Evolutionary conservation across 2,329 filamentous ascomycete genomes (phyloP), one percentile per base, ranked within the genome.

Genomic region (Mariannaea sp.): DNA sequence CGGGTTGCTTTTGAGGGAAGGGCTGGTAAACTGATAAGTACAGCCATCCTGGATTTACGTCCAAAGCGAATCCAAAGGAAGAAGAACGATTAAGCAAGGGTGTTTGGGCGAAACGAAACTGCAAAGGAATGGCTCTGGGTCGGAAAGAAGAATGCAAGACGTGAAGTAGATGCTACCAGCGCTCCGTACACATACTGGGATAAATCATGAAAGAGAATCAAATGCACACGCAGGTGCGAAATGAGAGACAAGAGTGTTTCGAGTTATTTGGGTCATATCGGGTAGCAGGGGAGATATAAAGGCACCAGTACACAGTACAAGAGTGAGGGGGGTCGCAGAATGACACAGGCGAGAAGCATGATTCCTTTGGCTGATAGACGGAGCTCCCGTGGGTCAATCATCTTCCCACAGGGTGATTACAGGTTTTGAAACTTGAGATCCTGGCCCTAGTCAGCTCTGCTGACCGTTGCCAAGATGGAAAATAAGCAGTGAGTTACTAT

Each of bases 71-170:
- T 19, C 41, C 22, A 35, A 38, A 10, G n/a, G 30, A 59, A 46
- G 16, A 36, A 35, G n/a, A 19, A 48, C 32, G 49, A 49, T 43
- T 38, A 51, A 35, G 32, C 44, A 17, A 49, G 42, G 42, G 13
- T 30, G 47, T 10, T 7, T 7, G 13, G 26, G 26, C 7, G 26
- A 7, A 38, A 38, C 33, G 19, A 39, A 16, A 41, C 40, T 29
- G 20, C 20, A 40, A 63, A 60, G 30, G 61, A 65, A 52, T 54
- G 63, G 66, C 61, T 65, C 51, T 61, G 14, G 62, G 62, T 65
- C 52, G 59, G 60, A 56, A 43, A 52, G 50, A 47, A 41, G 44
- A 49, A 43, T 29, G 53, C 38, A 61, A 26, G 24, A 19, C 16
- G 24, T 16, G 44, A 45, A 30, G 9, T 38, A 19, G 40, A 40